A percentile compares a stretch with the other conserved stretches of the same genome.
These are phyloP conservation scores for Phytopythium cucurbitacearum DNA, from an alignment of 352 stramenopile species.

Conservation along the genomic window DNA sequence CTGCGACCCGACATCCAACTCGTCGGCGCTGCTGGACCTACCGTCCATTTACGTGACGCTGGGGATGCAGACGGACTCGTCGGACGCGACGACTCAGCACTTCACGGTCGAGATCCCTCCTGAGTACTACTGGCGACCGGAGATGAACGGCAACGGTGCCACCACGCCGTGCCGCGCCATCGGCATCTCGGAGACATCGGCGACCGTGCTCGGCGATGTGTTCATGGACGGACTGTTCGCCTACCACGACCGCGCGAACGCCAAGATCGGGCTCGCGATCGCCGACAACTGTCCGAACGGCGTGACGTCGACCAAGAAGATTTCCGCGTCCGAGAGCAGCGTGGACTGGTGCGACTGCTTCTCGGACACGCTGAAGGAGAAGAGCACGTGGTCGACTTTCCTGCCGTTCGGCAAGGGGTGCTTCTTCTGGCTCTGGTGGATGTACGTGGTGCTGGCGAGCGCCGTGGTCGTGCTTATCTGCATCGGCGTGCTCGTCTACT, in stretches of 20 bases:
- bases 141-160: slow-evolving; percentile 63
- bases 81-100: slow-evolving; percentile 44
- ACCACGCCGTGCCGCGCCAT: slow-evolving; percentile 60
- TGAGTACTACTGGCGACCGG: slow-evolving; percentile 79
- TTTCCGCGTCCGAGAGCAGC: slow-evolving; percentile 37
- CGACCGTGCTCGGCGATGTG: slow-evolving; percentile 74
- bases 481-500: slow-evolving; percentile 53
- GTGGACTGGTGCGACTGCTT: slow-evolving; percentile 71
- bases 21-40: slow-evolving; percentile 46
- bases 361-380: slow-evolving; percentile 51
- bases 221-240: slow-evolving; percentile 82
- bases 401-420: slow-evolving; percentile 58
- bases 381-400: slow-evolving; percentile 48
- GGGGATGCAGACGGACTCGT: slow-evolving; percentile 37
- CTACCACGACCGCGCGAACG: slow-evolving; percentile 64
- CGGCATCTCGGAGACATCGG: slow-evolving; percentile 68
- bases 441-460: slow-evolving; percentile 72
- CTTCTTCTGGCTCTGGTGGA: slow-evolving; percentile 87
- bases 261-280: slow-evolving; percentile 63
- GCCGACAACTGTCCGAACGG: slow-evolving; percentile 76
- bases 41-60: slow-evolving; percentile 79
- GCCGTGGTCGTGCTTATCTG: slow-evolving; percentile 53
- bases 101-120: slow-evolving; percentile 79
- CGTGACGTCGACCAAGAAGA: slow-evolving; percentile 70
- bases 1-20: slow-evolving; percentile 57